phyloP scores from a whole-genome alignment of 139 green algal species.

The Chlorokybus atmophyticus region DNA sequence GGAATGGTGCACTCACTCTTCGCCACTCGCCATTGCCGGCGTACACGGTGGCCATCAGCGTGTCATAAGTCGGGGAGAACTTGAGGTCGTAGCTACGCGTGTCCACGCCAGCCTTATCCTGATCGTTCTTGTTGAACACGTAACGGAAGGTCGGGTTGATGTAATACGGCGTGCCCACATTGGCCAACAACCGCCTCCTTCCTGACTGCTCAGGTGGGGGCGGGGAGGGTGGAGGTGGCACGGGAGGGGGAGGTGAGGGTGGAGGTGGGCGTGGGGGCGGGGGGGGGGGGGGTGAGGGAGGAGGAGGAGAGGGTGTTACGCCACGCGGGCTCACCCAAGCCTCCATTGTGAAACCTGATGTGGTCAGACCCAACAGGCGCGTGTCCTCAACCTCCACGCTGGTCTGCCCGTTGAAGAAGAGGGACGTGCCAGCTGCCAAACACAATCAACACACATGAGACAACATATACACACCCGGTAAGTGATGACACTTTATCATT shows the following conservation, averaged over 20 bases:
- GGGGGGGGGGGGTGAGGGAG: too few species aligned
- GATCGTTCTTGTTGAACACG: constrained; percentile 11
- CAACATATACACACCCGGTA: too few species aligned
- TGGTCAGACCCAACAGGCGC: constrained; percentile 5
- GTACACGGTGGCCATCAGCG: constrained; percentile 14
- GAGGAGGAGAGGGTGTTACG: background rate
- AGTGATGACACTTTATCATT: too few species aligned
- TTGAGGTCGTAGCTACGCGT: constrained; percentile 10
- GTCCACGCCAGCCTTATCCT: constrained; percentile 7
- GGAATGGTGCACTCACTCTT: background rate
- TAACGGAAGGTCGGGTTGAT: background rate
- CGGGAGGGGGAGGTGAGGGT: background rate
- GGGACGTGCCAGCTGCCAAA: too few species aligned
- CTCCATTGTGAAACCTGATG: constrained; percentile 7
- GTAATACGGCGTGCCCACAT: background rate
- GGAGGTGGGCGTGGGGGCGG: background rate
- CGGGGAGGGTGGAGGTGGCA: too few species aligned
- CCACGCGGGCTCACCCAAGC: constrained; percentile 4
- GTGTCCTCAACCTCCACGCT: constrained; percentile 4
- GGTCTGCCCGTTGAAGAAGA: constrained; percentile 9
- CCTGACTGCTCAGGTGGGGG: background rate
- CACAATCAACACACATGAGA: too few species aligned
- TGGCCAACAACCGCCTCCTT: background rate
- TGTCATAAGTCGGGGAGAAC: background rate
- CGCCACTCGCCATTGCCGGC: constrained; percentile 5